Base-by-base conservation (phyloP, 1,284 basidiomycete species). In the Paramarasmius palmivorus region DNA sequence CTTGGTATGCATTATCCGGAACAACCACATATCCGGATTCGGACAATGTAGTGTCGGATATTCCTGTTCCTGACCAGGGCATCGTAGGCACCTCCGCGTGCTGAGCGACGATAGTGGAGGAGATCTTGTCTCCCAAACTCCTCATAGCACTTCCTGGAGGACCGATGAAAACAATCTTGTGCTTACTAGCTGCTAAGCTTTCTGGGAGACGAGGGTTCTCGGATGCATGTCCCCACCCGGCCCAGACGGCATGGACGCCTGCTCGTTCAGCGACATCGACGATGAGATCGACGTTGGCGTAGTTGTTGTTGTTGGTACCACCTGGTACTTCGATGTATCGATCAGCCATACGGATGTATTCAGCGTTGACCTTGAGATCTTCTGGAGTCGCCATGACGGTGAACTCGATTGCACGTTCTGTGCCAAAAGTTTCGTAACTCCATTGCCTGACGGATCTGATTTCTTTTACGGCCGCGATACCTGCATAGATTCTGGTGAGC, bases 341-440 rank as follows among this genome's bases (percentile, higher is more conserved):
- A 73, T 99, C 97, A 34, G 97, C 97, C 97, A 99, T 99, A 62
- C 97, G 92, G 72, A 99, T 99, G 75, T 99, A 99, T 70, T 99
- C 97, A 39, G 97, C 97, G 68, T 99, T 99, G 73, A 98, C 95
- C 68, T 94, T 93, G 59, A 98, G 78, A 77, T 99, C 97, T 71
- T 99, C 97, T 26, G 97, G 97, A 3, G 97, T 99, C 48, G 97
- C 95, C 97, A 99, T 99, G 59, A 98, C 97, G 42, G 94, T 96
- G 78, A 99, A 99, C 71, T 99, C 95, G 74, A 99, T 85, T 53
- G 92, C 92, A 60, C 93, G 90, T 70, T 99, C 97, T 52, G 88
- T 87, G 57, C 97, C 97, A 72, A 99, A 99, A 0, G 95, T 97
- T 76, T 99, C 97, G 77, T 99, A 99, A 63, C 93, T 95, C 97